phyloP scores from a whole-genome alignment of 306 rosid species.

The Malus fusca region DNA sequence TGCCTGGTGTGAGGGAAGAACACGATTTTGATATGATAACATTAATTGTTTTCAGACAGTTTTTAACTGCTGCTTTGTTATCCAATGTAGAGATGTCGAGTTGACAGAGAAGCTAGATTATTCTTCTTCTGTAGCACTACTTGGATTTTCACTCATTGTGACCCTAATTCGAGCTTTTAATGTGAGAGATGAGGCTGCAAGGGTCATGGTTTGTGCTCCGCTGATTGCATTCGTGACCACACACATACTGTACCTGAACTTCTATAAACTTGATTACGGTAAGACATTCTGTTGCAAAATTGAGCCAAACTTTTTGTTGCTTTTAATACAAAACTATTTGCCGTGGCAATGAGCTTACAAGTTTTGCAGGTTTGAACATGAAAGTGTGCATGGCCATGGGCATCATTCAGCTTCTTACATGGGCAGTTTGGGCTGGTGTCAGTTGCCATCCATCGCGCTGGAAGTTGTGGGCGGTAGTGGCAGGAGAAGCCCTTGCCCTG shows the following conservation, averaged over 20 bases:
- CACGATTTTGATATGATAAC: background rate
- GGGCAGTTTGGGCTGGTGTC: slow-evolving; percentile 68
- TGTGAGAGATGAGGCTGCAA: slow-evolving; percentile 82
- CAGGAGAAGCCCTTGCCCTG: slow-evolving; percentile 53
- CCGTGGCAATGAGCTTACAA: slow-evolving; percentile 2
- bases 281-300: slow-evolving; percentile 9
- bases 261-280: slow-evolving; percentile 71
- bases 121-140: slow-evolving; percentile 83
- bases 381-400: slow-evolving; percentile 64
- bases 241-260: slow-evolving; percentile 83
- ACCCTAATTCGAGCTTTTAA: slow-evolving; percentile 59
- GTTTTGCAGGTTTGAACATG: slow-evolving; percentile 63
- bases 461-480: slow-evolving; percentile 66
- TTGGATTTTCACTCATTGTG: slow-evolving; percentile 73
- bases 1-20: background rate
- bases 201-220: slow-evolving; percentile 94
- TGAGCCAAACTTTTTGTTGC: background rate
- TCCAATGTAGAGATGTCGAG: slow-evolving; percentile 68
- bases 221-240: slow-evolving; percentile 77
- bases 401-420: slow-evolving; percentile 62
- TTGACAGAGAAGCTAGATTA: slow-evolving; percentile 79
- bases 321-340: background rate
- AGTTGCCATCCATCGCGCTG: slow-evolving; percentile 55
- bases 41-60: background rate
- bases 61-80: background rate